Evolutionary conservation across 2,329 filamentous ascomycete species (phyloP).

Genomic region (Stagonosporopsis cucurbitacearum): DNA sequence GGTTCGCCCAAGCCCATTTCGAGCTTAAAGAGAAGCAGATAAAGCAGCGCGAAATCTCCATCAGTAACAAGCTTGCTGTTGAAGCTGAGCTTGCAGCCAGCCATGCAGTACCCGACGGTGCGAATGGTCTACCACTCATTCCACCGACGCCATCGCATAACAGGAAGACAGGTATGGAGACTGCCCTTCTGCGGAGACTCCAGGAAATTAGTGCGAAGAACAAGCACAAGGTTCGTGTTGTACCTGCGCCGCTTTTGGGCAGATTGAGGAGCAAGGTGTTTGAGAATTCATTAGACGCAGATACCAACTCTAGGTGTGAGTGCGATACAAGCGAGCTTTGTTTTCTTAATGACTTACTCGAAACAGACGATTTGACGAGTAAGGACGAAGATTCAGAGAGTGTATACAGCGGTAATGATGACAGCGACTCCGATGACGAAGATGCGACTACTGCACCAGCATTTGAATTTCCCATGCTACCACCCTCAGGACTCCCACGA

Average conservation of each 20-base stretch:
- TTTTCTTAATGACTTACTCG: background rate
- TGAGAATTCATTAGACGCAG: conserved; percentile 8
- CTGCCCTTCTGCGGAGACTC: conserved; percentile 17
- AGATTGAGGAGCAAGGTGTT: conserved; percentile 33
- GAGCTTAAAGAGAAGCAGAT: conserved; percentile 23
- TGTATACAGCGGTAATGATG: conserved; percentile 4
- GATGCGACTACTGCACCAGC: background rate
- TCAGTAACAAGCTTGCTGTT: conserved; percentile 33
- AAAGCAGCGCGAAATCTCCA: conserved; percentile 37
- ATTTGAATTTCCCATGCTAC: background rate
- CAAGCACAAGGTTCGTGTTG: conserved; percentile 21
- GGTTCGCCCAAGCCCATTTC: conserved; percentile 25
- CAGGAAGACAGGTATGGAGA: conserved; percentile 13
- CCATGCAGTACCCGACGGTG: conserved; percentile 10
- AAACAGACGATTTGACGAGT: background rate
- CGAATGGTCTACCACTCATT: conserved; percentile 34
- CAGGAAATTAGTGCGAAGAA: conserved; percentile 1
- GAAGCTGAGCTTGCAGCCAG: conserved; percentile 33
- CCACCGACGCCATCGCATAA: conserved; percentile 26
- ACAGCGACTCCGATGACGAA: conserved; percentile 1
- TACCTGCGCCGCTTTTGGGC: conserved; percentile 27
- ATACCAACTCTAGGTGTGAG: background rate
- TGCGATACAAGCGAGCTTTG: too few species aligned
- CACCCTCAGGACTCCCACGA: conserved; percentile 2
- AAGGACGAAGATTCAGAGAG: background rate